These are phyloP conservation scores for Heliocybe sulcata DNA, from an alignment of 1,284 basidiomycete species.

Conservation along the genomic window DNA sequence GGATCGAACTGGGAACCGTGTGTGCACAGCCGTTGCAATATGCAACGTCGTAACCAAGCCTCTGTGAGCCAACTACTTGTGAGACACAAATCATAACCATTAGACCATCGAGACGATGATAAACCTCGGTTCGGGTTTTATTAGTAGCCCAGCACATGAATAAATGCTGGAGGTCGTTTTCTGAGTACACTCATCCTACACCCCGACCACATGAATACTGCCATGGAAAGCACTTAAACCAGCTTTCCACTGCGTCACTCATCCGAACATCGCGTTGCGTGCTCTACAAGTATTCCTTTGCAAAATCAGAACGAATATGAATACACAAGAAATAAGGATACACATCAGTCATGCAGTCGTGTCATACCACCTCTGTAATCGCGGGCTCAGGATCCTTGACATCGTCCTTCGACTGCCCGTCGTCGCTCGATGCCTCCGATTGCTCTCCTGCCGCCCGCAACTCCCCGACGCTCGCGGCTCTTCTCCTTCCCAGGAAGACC, in stretches of 20 bases:
- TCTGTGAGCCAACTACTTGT: not conserved
- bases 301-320: not conserved
- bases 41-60: not conserved
- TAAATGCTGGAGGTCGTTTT: not conserved
- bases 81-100: conserved; percentile 2
- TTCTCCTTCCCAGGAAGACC: conserved; percentile 28
- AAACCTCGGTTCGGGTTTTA: not conserved
- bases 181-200: too few species aligned
- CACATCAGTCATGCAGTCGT: not conserved
- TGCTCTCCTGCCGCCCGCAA: conserved; percentile 10
- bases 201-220: too few species aligned
- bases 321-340: not conserved
- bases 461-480: conserved; percentile 22
- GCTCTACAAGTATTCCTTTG: too few species aligned
- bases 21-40: too few species aligned
- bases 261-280: too few species aligned
- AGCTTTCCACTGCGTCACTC: not conserved
- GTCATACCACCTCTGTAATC: not conserved
- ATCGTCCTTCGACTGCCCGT: not conserved
- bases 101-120: conserved; percentile 2
- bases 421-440: not conserved
- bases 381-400: not conserved
- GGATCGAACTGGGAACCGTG: conserved; percentile 7
- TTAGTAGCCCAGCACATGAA: too few species aligned
- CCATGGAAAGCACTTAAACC: too few species aligned